These are phyloP conservation scores for Entomortierella chlamydospora DNA, from an alignment of 192 early-diverging fungal species.

Conservation along the genomic window DNA sequence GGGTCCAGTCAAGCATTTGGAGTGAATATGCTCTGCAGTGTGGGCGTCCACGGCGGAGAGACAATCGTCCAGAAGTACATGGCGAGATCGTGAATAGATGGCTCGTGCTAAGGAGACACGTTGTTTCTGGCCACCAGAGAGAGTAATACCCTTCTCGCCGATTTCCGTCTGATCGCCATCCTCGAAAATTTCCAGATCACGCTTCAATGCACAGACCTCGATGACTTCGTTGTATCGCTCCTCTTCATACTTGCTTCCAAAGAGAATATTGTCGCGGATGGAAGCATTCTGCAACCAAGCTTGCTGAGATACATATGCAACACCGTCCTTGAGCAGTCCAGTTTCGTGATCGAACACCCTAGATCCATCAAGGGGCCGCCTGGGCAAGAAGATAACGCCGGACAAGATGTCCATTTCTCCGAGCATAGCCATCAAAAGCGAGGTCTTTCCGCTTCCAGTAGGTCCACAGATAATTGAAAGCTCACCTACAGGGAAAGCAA, in stretches of 20 bases:
- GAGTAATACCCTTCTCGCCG: constrained; percentile 79
- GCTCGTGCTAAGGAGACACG: constrained; percentile 82
- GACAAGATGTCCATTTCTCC: constrained; percentile 75
- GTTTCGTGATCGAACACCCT: constrained; percentile 43
- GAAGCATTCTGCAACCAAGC: constrained; percentile 75
- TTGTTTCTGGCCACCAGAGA: constrained; percentile 84
- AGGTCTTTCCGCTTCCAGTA: constrained; percentile 85
- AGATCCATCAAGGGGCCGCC: constrained; percentile 35
- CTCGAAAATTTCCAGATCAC: constrained; percentile 78
- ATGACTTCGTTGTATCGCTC: constrained; percentile 77
- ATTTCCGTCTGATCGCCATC: constrained; percentile 89
- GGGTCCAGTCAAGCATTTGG: constrained; percentile 73
- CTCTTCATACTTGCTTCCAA: constrained; percentile 77
- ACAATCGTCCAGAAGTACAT: constrained; percentile 79
- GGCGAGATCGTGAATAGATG: constrained; percentile 68
- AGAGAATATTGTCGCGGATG: constrained; percentile 80
- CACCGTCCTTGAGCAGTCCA: constrained; percentile 58
- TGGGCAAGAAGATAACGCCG: constrained; percentile 43
- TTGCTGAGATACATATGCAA: constrained; percentile 83
- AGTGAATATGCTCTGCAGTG: constrained; percentile 86
- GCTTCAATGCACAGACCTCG: constrained; percentile 80
- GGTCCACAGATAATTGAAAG: constrained; percentile 79
- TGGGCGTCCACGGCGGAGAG: constrained; percentile 89
- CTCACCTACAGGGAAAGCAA: constrained; percentile 69
- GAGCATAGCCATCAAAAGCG: constrained; percentile 76